Evolutionary conservation across 805 yeast genomes (phyloP), one percentile per base, ranked within the genome.

Genomic region (Candida ponderosae): DNA sequence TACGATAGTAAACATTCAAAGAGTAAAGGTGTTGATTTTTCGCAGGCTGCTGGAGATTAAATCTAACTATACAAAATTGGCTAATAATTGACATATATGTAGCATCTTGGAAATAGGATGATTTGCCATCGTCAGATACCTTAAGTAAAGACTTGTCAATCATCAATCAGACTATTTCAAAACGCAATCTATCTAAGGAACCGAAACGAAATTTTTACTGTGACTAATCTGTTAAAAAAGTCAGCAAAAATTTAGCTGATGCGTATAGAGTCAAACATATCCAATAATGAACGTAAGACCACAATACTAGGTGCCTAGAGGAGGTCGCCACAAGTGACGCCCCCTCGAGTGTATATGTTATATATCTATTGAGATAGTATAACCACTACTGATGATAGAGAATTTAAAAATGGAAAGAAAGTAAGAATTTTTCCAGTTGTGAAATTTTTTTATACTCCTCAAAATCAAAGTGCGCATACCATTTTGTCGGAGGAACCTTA

Each of bases 201-300:
- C 82, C 79, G 76, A 76, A 77, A 78, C 84, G 84, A 74, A 78
- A 77, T 72, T 68, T 63, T 66, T 62, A 66, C 70, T 79, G 84
- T 78, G 78, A 39, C 84, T 70, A 61, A 68, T 69, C 77, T 78
- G 85, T 78, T 78, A 73, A 74, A 70, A 52, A 64, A 75, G 84
- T 78, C 85, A 79, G 66, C 60, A 66, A 65, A 61, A 70, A 72
- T 79, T 76, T 77, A 78, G 85, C 85, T 78, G 78, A 72, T 53
- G 56, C 65, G 68, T 45, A 44, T 50, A 37, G 35, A 40, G 35
- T 29, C 43, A 44, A 38, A 34, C 33, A 41, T 42, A 51, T 49
- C 56, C 30, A 52, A 49, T 49, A 44, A 50, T 47, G 56, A 48
- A 43, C 42, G 37, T 32, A 38, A 34, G 33, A 37, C 29, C 42